phyloP scores from a whole-genome alignment of 2,329 filamentous ascomycete species.

The Zarea fungicola region DNA sequence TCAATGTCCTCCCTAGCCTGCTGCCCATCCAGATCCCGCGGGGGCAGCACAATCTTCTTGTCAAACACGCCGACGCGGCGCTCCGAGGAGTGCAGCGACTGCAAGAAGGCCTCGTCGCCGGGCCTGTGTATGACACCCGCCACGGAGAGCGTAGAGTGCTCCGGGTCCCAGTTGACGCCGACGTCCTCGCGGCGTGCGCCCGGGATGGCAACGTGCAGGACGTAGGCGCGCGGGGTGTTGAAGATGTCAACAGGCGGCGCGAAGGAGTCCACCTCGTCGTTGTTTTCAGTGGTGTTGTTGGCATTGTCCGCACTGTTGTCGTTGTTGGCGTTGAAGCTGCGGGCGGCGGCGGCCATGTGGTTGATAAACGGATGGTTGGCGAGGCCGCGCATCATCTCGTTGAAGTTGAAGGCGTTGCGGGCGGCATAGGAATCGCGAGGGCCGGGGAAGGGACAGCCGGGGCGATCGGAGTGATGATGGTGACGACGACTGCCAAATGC shows the following conservation, averaged over 20 bases:
- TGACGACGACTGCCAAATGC: slow-evolving; percentile 2
- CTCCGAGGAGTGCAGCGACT: slow-evolving; percentile 58
- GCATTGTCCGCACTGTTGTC: slow-evolving; percentile 13
- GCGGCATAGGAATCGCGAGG: slow-evolving; percentile 21
- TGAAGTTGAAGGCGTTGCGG: slow-evolving; percentile 32
- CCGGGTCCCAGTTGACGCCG: slow-evolving; percentile 69
- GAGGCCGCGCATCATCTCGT: slow-evolving; percentile 34
- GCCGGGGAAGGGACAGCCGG: slow-evolving; percentile 13
- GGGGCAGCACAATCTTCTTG: slow-evolving; percentile 59
- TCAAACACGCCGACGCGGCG: slow-evolving; percentile 71
- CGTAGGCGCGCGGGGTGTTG: slow-evolving; percentile 57
- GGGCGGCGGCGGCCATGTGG: slow-evolving; percentile 34
- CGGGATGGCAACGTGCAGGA: slow-evolving; percentile 71
- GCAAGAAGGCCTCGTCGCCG: slow-evolving; percentile 63
- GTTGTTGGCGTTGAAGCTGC: slow-evolving; percentile 19
- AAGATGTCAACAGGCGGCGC: slow-evolving; percentile 70
- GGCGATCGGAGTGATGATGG: slow-evolving; percentile 4
- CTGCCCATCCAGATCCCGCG: slow-evolving; percentile 36
- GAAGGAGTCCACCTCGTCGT: slow-evolving; percentile 40
- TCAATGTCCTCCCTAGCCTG: slow-evolving; percentile 46
- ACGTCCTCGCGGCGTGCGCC: slow-evolving; percentile 77
- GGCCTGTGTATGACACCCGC: slow-evolving; percentile 69
- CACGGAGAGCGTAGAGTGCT: slow-evolving; percentile 59
- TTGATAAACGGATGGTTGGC: slow-evolving; percentile 38
- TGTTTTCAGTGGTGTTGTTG: slow-evolving; percentile 11